Evolutionary conservation across 2,329 filamentous ascomycete genomes (phyloP).

Genomic region (Aspergillus fumigatus): DNA sequence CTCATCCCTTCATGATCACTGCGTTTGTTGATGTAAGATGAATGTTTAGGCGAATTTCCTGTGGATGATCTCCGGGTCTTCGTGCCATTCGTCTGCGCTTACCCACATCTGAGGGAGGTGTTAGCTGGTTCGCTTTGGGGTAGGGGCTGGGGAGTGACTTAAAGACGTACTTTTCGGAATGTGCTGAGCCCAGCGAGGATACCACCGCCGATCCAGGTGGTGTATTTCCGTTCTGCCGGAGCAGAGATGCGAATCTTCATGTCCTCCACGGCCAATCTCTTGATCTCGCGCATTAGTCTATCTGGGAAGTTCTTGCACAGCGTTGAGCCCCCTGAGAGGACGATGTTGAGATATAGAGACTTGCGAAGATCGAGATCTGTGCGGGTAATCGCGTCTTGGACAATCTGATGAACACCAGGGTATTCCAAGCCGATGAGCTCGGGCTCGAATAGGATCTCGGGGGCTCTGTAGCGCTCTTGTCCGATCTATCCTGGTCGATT

Average conservation of each 20-base stretch:
- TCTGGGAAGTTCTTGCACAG: constrained; percentile 97
- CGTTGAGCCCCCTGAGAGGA: constrained; percentile 91
- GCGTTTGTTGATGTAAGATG: neutral
- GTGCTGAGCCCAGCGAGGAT: constrained; percentile 95
- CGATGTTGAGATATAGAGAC: constrained; percentile 90
- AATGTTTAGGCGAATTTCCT: constrained; percentile 78
- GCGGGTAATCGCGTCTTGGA: constrained; percentile 90
- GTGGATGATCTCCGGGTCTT: constrained; percentile 98
- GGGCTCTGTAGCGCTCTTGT: constrained; percentile 88
- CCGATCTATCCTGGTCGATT: constrained; percentile 60
- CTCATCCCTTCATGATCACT: neutral
- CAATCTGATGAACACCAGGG: constrained; percentile 93
- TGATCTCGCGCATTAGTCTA: constrained; percentile 83
- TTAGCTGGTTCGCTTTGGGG: neutral
- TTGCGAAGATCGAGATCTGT: constrained; percentile 96
- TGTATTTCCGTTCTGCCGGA: constrained; percentile 95
- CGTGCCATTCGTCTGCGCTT: constrained; percentile 98
- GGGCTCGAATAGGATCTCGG: constrained; percentile 95
- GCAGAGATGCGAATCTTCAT: constrained; percentile 99
- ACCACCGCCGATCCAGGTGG: constrained; percentile 97
- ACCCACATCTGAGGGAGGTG: constrained; percentile 81
- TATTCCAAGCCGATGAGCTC: constrained; percentile 97
- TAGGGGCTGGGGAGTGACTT: constrained; percentile 18
- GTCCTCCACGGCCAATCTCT: constrained; percentile 91
- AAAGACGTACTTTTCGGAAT: constrained; percentile 78